These are phyloP conservation scores for Euphrasia arctica DNA, from an alignment of 305 asterid genomes.

Conservation along the genomic window DNA sequence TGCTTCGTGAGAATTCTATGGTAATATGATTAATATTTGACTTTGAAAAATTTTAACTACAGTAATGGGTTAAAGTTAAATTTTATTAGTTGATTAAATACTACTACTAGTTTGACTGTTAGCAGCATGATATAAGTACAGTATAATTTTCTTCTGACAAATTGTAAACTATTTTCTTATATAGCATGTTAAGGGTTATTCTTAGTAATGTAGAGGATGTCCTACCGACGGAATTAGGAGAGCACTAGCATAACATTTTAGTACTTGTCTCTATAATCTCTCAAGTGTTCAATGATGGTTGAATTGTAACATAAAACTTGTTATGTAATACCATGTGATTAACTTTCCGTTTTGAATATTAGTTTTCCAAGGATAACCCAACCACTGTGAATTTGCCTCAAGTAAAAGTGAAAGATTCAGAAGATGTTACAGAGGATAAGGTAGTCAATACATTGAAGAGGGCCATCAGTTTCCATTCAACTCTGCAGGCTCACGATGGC, in stretches of 20 bases:
- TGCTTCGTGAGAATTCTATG: neutral
- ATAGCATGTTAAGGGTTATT: neutral
- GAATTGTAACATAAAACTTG: slow-evolving; percentile 7
- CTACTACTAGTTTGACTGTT: neutral
- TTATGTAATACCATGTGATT: neutral
- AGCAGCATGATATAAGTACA: neutral
- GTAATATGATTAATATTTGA: neutral
- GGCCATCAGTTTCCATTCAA: slow-evolving; percentile 69
- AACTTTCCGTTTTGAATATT: neutral
- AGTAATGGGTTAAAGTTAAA: slow-evolving; percentile 2
- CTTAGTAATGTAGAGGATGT: neutral
- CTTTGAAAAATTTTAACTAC: neutral
- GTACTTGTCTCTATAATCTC: slow-evolving; percentile 11
- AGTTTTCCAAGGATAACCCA: slow-evolving; percentile 80
- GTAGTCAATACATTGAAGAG: slow-evolving; percentile 65
- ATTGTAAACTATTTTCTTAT: neutral
- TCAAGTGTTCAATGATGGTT: slow-evolving; percentile 10
- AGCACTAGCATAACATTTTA: slow-evolving; percentile 1
- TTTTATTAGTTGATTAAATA: neutral
- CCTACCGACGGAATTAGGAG: neutral
- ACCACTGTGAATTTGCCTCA: slow-evolving; percentile 40
- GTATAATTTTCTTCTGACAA: neutral
- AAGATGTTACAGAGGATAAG: slow-evolving; percentile 70
- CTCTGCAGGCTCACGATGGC: slow-evolving; percentile 81
- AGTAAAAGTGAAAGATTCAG: slow-evolving; percentile 62